Evolutionary conservation across 371 early-diverging fungal species (phyloP), one percentile per base, ranked within the genome.

Genomic region (Apophysomyces variabilis): DNA sequence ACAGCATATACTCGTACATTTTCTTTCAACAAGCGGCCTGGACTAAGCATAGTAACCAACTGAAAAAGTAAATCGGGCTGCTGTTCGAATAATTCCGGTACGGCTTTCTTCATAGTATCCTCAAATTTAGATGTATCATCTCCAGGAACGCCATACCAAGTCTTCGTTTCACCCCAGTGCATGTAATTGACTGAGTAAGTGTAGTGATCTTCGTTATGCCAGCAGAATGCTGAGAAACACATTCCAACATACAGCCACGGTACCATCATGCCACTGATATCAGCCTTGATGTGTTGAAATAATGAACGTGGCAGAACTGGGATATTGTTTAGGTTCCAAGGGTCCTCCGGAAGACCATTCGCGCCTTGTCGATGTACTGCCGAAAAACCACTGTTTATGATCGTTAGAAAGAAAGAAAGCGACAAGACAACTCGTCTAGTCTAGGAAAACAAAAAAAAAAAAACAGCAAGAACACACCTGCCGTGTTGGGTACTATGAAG

Each of bases 191-290:
- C 89, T 11, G 95, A 95, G 67, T 96, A 97, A 4, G 95, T 94
- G 76, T 92, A 95, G 72, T 97, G 97, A 71, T 98, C 98, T 76
- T 98, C 99, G 43, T 92, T 94, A 71, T 98, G 98, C 99, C 99
- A 98, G 75, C 98, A 97, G 69, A 98, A 97, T 1, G 98, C 95
- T 38, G 94, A 93, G 66, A 97, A 96, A 64, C 89, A 89, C 96
- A 95, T 95, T 38, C 99, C 99, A 6, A 96, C 92, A 68, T 98
- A 98, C 12, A 98, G 77, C 98, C 98, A 98, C 16, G 99, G 99
- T 1, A 93, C 86, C 91, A 93, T 96, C 94, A 97, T 95, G 6
- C 98, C 98, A 35, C 92, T 89, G 32, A 97, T 95, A 67, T 97
- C 96, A 38, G 90, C 86, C 50, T 89, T 87, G 71, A 97, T 91